Base-by-base conservation (phyloP, 1,284 basidiomycete genomes). In the Pseudozyma sp. region DNA sequence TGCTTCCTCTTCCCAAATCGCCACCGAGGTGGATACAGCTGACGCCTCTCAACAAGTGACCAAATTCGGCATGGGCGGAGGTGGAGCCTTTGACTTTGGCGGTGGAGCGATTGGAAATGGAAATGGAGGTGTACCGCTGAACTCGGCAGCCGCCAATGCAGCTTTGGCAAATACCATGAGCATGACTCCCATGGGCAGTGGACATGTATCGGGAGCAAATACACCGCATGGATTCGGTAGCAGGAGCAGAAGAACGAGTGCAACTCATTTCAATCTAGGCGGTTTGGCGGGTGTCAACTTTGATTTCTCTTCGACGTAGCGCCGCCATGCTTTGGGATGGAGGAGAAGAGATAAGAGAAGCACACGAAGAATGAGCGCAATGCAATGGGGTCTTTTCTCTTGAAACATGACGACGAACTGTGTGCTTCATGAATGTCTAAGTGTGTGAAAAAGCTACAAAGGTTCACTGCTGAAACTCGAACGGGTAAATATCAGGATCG, bases 11-110 rank as follows among this genome's bases (percentile, higher is more conserved):
- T 25, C 50, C 43, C 60, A 61, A n/a, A 47, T 59, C 16, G 43
- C 57, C 1, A 38, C 58, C 42, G 65, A 60, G 21, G 39, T 56
- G 1, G 70, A 68, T 11, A 36, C 51, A 7, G 57, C 49, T 2
- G 66, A 62, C 5, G 43, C 71, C 8, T 14, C 40, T 0, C 70
- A 57, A 18, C 65, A 69, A 47, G 52, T 54, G 5, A 63, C 73
- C 44, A 76, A 72, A 53, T 76, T 76, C n/a, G 73, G 73, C 13
- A 76, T 76, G 73, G 73, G 73, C 18, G 72, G 77, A 19, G 73
- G 67, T 7, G 68, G 61, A 2, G 70, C 59, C 11, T 76, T 76
- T 34, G 78, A 70, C 39, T 74, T 77, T 52, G 76, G 60, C 51
- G 72, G 77, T 9, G 77, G 77, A 4, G 68, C 60, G 19, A 71